A percentile compares a stretch with the other conserved stretches of the same genome.
Conservation (phyloP, 2,329 filamentous ascomycete genomes). For the Pseudogymnoascus sp. region DNA sequence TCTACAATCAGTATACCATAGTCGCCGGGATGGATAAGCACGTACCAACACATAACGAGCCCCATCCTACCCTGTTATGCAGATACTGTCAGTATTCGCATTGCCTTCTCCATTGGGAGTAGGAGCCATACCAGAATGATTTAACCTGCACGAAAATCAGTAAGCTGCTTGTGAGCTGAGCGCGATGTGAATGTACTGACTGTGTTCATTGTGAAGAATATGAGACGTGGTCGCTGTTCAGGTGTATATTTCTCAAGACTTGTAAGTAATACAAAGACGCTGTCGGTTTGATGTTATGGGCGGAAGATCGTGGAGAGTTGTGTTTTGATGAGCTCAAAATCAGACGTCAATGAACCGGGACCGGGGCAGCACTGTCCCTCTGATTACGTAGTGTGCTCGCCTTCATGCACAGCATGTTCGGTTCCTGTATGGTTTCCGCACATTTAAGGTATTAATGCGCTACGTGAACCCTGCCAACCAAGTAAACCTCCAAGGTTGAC, state of each 20-base stretch:
- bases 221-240: neutral
- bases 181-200: constrained; percentile 32
- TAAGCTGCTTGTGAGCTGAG: neutral
- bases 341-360: constrained; percentile 4
- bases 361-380: neutral
- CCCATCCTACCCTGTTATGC: constrained; percentile 74
- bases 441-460: constrained; percentile 9
- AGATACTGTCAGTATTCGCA: constrained; percentile 18
- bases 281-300: neutral
- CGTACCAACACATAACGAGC: constrained; percentile 74
- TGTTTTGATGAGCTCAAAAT: constrained; percentile 5
- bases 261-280: neutral
- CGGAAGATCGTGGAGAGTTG: neutral
- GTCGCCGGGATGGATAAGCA: constrained; percentile 9
- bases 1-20: constrained; percentile 13
- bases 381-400: constrained; percentile 1
- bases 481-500: constrained; percentile 8
- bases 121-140: constrained; percentile 54
- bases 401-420: neutral
- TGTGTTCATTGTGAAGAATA: constrained; percentile 43
- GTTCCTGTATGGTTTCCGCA: constrained; percentile 8
- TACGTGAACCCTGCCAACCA: constrained; percentile 9
- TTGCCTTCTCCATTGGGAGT: constrained; percentile 10
- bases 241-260: neutral
- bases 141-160: constrained; percentile 41